phyloP scores from a whole-genome alignment of 129 eudicot species.

The Ambrosia trifida region DNA sequence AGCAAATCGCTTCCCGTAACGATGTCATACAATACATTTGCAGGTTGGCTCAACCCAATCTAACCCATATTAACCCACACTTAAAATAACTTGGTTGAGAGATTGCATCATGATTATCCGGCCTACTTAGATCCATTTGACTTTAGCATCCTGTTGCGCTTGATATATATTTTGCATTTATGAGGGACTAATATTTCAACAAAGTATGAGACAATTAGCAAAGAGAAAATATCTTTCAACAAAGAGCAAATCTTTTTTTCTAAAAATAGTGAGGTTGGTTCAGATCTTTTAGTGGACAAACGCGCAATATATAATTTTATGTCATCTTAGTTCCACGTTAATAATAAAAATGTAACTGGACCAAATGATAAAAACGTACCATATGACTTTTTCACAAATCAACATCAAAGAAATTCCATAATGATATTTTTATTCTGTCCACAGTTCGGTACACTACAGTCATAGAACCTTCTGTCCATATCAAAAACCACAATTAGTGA shows the following conservation, averaged over 20 bases:
- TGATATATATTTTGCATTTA: not conserved
- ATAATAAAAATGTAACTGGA: no score
- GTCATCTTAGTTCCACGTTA: no score
- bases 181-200: constrained; percentile 1
- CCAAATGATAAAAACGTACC: no score
- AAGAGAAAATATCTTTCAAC: constrained; percentile 50
- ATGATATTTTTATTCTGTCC: no score
- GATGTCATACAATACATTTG: not conserved
- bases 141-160: constrained; percentile 8
- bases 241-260: constrained; percentile 57
- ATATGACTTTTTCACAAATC: no score
- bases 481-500: no score
- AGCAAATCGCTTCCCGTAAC: no score
- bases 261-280: constrained; percentile 59
- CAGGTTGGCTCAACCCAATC: not conserved
- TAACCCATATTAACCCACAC: not conserved
- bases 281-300: constrained; percentile 46
- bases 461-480: no score
- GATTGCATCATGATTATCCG: not conserved
- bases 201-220: constrained; percentile 9
- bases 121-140: not conserved
- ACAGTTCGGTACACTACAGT: no score
- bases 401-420: no score
- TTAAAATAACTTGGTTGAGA: not conserved
- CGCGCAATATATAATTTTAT: no score